Base-by-base conservation (phyloP, 495 filamentous ascomycete species). In the Aspergillus panamensis region DNA sequence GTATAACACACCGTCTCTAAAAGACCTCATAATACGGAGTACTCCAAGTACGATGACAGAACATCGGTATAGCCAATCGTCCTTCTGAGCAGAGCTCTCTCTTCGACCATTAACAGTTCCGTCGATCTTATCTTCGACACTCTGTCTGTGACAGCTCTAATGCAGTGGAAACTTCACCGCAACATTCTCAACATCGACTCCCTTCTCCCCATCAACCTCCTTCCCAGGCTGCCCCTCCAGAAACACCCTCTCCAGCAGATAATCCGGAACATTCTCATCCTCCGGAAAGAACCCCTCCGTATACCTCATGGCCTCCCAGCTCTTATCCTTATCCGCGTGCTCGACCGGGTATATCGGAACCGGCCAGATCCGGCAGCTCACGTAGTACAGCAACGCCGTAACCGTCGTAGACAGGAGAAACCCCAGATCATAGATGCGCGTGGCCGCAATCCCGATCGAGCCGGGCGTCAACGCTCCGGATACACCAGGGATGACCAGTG, bases 201-300 rank as follows among this genome's bases (percentile, higher is more conserved):
- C 30, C 30, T 20, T 33, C 32, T 33, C 16, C 25, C 29, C 48
- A 6, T 51, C 16, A 35, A 19, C n/a, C 31, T 31, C 48, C 48
- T 51, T 51, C 8, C 20, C 48, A 37, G n/a, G 5, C 14, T n/a
- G 16, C 30, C 48, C 48, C 25, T 51, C 48, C 9, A 50, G 14
- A 6, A 50, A 33, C 30, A n/a, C 14, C 30, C 1, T 51, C 48
- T 37, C 48, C n/a, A 20, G 5, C 4, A 51, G 32, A 13, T 51
- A 51, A n/a, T 35, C 48, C 25, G 48, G 48, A 4, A 51, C 19
- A 51, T 37, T 16, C 31, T 20, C 48, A n/a, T 51, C 48, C 33
- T 51, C 48, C 0, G 3, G 30, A 20, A 53, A 53, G n/a, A 53
- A 53, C 0, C 51, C 51, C 51, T 53, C 51, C 51, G 51, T 42